Percentiles rank a stretch among this genome's conserved stretches.
Conservation (phyloP, 1,284 basidiomycete species). For the Ustilago hordei region DNA sequence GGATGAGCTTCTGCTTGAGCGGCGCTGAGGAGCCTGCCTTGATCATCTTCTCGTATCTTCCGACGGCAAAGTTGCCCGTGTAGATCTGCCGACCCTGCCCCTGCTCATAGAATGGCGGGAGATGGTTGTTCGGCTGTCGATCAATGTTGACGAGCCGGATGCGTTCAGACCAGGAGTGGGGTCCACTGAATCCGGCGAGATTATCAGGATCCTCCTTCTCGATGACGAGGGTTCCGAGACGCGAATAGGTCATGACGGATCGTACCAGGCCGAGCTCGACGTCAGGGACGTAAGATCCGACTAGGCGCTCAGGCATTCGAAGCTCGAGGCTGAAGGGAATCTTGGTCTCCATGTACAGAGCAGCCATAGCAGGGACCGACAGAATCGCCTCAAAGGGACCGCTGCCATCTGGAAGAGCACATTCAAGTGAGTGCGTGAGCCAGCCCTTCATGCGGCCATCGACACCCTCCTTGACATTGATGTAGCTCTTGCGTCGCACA, state of each 20-base stretch:
- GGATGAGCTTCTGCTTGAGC: constrained; percentile 36
- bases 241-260: constrained; percentile 52
- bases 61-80: constrained; percentile 50
- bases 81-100: constrained; percentile 38
- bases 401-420: constrained; percentile 17
- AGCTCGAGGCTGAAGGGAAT: constrained; percentile 52
- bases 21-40: constrained; percentile 37
- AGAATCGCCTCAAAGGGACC: constrained; percentile 49
- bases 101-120: constrained; percentile 50
- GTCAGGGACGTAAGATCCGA: constrained; percentile 26
- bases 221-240: constrained; percentile 49
- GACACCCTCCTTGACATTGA: constrained; percentile 55
- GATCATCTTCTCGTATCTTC: constrained; percentile 51
- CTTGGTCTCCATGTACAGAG: constrained; percentile 55
- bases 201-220: constrained; percentile 52
- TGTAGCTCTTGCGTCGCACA: constrained; percentile 43
- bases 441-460: constrained; percentile 54
- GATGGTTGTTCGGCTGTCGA: constrained; percentile 40
- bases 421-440: constrained; percentile 50
- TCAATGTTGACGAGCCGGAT: constrained; percentile 50
- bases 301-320: constrained; percentile 37
- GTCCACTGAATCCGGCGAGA: constrained; percentile 41
- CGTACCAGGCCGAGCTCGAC: constrained; percentile 45
- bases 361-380: constrained; percentile 51
- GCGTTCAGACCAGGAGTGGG: constrained; percentile 50